Evolutionary conservation across 805 yeast genomes (phyloP), one percentile per base, ranked within the genome.

Genomic region (Lipomyces orientalis): DNA sequence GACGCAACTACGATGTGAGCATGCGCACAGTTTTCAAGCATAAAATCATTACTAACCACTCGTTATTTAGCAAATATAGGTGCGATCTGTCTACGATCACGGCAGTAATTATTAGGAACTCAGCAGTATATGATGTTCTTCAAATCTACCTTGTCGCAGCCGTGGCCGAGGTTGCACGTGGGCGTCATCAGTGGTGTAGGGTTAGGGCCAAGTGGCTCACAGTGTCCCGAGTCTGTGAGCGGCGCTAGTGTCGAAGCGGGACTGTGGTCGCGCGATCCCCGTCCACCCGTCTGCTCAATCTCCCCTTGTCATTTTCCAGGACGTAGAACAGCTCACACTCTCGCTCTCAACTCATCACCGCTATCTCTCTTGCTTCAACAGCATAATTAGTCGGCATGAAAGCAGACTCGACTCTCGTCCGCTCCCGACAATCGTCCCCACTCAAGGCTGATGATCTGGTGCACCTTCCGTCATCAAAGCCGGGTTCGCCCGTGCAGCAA

Each of bases 401-500:
- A 29, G 33, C 52, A 39, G 71, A 67, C 59, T 64, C 64, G 35
- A 56, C 64, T 31, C 56, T 35, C 6, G 46, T 65, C 62, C 71
- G 71, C 60, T 61, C 68, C 54, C 64, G 71, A 22, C 69, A 63
- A 62, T 54, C 66, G n/a, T 60, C 69, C 35, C 64, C 71, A 29
- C 59, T 62, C 43, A 9, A 52, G 57, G 19, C 67, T 25, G 62
- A 56, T 59, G n/a, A 60, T 22, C 58, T 65, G 6, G 66, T 37
- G 35, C 35, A 43, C 31, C 34, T 52, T 25, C 14, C 35, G 29
- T 12, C 55, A 12, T 16, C 34, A n/a, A 52, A 52, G 55, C 34
- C 55, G 34, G 55, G 34, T 16, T 52, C 55, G 7, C 34, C 55
- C n/a, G 55, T 31, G 14, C 34, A 10, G 33, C 55, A 25, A 14